phyloP scores from a whole-genome alignment of 768 basidiomycete species.

The Phlegmacium glaucopus region DNA sequence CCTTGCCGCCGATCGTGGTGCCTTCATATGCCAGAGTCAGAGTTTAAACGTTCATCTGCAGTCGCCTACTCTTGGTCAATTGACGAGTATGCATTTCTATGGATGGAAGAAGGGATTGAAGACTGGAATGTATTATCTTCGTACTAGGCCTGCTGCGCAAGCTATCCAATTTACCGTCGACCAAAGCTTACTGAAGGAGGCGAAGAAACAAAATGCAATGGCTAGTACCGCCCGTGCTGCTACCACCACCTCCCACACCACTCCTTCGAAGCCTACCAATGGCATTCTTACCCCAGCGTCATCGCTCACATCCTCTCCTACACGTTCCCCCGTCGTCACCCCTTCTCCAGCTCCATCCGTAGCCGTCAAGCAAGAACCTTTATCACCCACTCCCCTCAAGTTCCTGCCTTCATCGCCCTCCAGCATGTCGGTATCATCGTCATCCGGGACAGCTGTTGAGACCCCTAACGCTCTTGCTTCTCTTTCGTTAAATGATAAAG shows the following conservation, averaged over 20 bases:
- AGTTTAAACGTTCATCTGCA: slow-evolving; percentile 92
- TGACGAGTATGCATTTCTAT: slow-evolving; percentile 97
- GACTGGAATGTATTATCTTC: slow-evolving; percentile 98
- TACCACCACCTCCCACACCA: slow-evolving; percentile 16
- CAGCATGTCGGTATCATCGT: slow-evolving; percentile 7
- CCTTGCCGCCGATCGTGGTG: slow-evolving; percentile 97
- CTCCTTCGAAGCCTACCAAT: slow-evolving; percentile 6
- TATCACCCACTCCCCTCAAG: slow-evolving; percentile 16
- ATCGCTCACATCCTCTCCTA: slow-evolving; percentile 25
- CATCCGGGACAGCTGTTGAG: slow-evolving; percentile 10
- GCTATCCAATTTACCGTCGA: slow-evolving; percentile 99
- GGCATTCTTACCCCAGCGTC: slow-evolving; percentile 33
- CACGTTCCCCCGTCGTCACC: slow-evolving; percentile 16
- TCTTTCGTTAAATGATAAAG: slow-evolving; percentile 46
- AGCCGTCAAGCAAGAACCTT: slow-evolving; percentile 23
- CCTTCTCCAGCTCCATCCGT: slow-evolving; percentile 11
- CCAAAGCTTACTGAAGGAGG: slow-evolving; percentile 68
- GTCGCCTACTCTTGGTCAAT: slow-evolving; percentile 84
- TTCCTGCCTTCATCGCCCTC: slow-evolving; percentile 10
- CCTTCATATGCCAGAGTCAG: slow-evolving; percentile 96
- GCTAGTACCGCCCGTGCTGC: slow-evolving; percentile 23
- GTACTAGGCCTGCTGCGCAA: slow-evolving; percentile 90
- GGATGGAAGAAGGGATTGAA: slow-evolving; percentile 99
- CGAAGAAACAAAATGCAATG: slow-evolving; percentile 44
- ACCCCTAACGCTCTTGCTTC: slow-evolving; percentile 19